Base-by-base conservation (phyloP, 83 land plant genomes). In the Thuja plicata region DNA sequence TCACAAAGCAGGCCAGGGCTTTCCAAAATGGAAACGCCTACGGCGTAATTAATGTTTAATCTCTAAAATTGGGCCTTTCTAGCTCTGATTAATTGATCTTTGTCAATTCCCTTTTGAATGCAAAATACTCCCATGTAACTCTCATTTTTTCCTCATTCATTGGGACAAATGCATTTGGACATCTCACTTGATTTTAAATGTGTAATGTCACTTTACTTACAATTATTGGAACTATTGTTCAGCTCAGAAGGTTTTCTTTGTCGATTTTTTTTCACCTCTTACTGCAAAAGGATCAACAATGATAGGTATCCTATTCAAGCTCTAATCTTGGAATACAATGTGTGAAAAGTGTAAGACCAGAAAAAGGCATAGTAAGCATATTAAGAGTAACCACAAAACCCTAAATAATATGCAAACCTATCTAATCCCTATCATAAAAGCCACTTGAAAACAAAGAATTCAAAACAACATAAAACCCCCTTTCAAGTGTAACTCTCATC, bases 191-290 rank as follows among this genome's bases (percentile, higher is more conserved):
- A 27, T 1, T 60, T 60, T 60, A 60, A 60, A 19, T 60, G n/a
- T 60, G 70, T 21, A 21, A 96, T 84, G 91, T 96, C 17, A 95
- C 96, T 7, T 89, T 95, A 32, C 94, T 96, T 85, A 92, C 96
- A 80, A 87, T 95, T 66, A 90, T 93, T 81, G 89, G 92, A 57
- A 94, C 96, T 86, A 93, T 96, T 60, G 90, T 94, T 88, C 95
- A 93, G 98, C 96, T 91, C 45, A 52, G 17, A 54, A 2, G 24
- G 19, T n/a, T 41, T 40, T 16, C 34, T 55, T 86, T 45, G 40
- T 91, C 84, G 92, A 89, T 55, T 86, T 91, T 74, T 88, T 94
- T 91, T 92, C 92, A 80, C 87, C 91, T 78, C 34, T 34, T 13
- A 90, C 96, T 37, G 94, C 92, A 90, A 87, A 91, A 76, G 94